Base-by-base conservation (phyloP, 2,329 filamentous ascomycete species). In the Aureobasidium sp. region DNA sequence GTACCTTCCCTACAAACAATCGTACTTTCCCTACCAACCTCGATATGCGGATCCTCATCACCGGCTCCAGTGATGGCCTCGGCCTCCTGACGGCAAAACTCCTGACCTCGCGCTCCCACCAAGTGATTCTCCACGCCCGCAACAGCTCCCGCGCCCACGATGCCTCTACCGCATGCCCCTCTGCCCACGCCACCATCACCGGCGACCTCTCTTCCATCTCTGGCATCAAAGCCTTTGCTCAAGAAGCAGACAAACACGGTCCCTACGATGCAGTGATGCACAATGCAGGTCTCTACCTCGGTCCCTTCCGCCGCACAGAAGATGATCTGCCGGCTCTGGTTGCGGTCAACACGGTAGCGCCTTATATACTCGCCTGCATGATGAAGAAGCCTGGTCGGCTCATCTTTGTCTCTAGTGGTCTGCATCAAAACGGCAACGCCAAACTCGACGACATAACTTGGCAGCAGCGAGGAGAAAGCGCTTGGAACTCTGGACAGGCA, bases 11-110 rank as follows among this genome's bases (percentile, higher is more conserved):
- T 5, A 9, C n/a, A n/a, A n/a, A n/a, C n/a, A n/a, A n/a, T n/a
- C n/a, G n/a, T n/a, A n/a, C n/a, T n/a, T n/a, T 3, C 17, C 10
- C 33, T 35, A 10, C 13, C 33, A 35, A 35, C 5, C 33, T 8
- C 33, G 9, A 40, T 4, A 57, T 57, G 53, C 73, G 75, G 29
- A 77, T 81, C 62, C 69, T 79, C 58, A 82, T 85, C 62, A 84
- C 82, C 9, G 81, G 82, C 47, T 83, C 80, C 23, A 78, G 78
- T 13, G 82, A 84, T 66, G 82, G 81, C 62, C 75, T 84, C 35
- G 82, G 82, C 59, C 75, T 74, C 25, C 71, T 76, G 0, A 77
- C 80, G 1, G 82, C 82, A 38, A 74, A 78, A 61, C 71, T 74
- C 7, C 78, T 84, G 29, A 65, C 77, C 50, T 70, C 76, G 4